Base-by-base conservation (phyloP, 495 filamentous ascomycete species). In the Penicillium verhagenii region DNA sequence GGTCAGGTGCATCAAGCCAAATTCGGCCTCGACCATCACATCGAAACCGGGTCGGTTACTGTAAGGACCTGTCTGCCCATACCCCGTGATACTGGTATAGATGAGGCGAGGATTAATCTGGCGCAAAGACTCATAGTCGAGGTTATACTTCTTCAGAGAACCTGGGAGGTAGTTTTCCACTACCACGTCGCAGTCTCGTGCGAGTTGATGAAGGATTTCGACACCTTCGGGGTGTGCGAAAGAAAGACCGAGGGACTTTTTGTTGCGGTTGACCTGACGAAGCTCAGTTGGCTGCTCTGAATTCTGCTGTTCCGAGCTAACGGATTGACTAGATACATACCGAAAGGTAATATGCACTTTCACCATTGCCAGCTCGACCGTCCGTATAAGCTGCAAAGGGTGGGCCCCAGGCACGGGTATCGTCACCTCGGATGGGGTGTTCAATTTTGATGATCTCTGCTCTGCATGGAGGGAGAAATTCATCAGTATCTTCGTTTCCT, bases 21-120 rank as follows among this genome's bases (percentile, higher is more conserved):
- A 90, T 69, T 97, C 94, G 37, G 93, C 95, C 71, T 98, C 94
- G 0, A 98, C 95, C 92, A 98, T 97, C 52, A 98, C 95, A 72
- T 98, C 94, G 75, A 97, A 98, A 10, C 94, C 94, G 8, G 94
- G 91, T 6, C 95, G 82, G 45, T 85, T 82, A n/a, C 86, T 86
- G 70, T 96, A 96, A 0, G 95, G 95, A 0, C 94, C 94, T 2
- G 89, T 96, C 68, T 98, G 94, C 3, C 94, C 94, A 60, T 90
- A 90, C 16, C 85, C 85, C 2, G 85, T 88, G 55, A 88, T 87
- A 65, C 82, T 85, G 20, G 85, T 83, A 56, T 88, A 88, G 53
- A 87, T 84, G 35, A 82, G 66, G 49, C 72, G 71, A n/a, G 95
- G 92, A 62, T 96, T 97, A 65, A 96, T 82, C 56, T 86, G 78